Evolutionary conservation across 306 rosid genomes (phyloP), one percentile per base, ranked within the genome.

Genomic region (Delonix regia): DNA sequence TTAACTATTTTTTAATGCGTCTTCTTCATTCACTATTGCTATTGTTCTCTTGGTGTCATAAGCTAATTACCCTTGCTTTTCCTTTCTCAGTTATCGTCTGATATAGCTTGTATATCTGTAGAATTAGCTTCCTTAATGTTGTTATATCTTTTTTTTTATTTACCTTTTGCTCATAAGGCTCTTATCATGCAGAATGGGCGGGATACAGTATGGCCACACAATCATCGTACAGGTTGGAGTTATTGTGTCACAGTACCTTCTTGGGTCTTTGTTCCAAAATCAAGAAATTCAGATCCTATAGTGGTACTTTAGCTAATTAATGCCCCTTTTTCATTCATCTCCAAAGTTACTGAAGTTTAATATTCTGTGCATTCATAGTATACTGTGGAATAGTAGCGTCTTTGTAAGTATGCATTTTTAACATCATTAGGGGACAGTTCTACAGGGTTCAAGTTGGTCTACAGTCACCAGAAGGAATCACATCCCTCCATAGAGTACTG

Each of bases 371-470:
- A 82, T 63, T 67, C 28, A 62, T 72, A 21, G 22, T 79, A 45
- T 45, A 51, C 59, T 47, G 19, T 74, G 47, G 52, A 79, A 77
- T 49, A 65, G 44, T 78, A 63, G 71, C 63, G 63, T 70, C 57
- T 71, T 48, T 74, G 77, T 81, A 33, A 80, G 71, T 59, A 59
- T 81, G 81, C 71, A 69, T 68, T 82, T 83, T 83, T 92, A 86
- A 92, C 95, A 88, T 83, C 86, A 77, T 87, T 62, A 82, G 73
- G 87, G 92, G 88, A 85, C 99, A 96, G 99, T 96, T 96, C 89
- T 96, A 93, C 93, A 96, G 98, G 98, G 89, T 96, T 75, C 96
- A 93, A 84, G 93, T 96, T 85, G 98, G 96, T 76, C 71, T 96
- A 74, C 99, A 96, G 85, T 93, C 98, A 78, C 94, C 95, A 1